Conservation (phyloP, 2,329 filamentous ascomycete species). For the Penicillium sp. region DNA sequence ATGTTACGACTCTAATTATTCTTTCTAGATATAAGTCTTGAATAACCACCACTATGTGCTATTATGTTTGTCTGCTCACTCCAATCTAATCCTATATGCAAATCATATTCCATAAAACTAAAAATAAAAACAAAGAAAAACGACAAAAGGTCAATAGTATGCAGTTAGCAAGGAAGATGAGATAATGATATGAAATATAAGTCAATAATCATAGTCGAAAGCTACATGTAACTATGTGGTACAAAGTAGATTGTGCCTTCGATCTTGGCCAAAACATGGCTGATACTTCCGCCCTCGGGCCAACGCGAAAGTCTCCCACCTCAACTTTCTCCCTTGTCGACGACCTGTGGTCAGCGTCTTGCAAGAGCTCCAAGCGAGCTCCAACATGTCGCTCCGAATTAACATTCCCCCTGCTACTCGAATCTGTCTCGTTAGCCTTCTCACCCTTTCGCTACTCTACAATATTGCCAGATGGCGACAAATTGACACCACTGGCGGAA, state of each 20-base stretch:
- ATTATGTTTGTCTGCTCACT: background rate
- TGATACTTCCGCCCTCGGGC: slow-evolving; percentile 1
- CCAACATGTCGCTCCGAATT: slow-evolving; percentile 73
- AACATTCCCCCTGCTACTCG: slow-evolving; percentile 92
- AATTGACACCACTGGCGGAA: slow-evolving; percentile 63
- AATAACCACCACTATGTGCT: background rate
- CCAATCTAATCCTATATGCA: background rate
- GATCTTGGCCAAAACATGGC: background rate
- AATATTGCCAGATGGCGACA: slow-evolving; percentile 62
- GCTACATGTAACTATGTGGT: too few relatives aligned
- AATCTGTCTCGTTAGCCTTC: slow-evolving; percentile 69
- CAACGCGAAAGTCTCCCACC: slow-evolving; percentile 3
- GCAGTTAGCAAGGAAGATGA: background rate
- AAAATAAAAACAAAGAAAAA: background rate
- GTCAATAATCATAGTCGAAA: background rate
- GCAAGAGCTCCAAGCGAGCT: slow-evolving; percentile 8
- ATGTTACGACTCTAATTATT: background rate
- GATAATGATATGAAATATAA: background rate
- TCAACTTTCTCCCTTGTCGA: slow-evolving; percentile 9
- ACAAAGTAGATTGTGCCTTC: background rate
- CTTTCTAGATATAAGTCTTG: background rate
- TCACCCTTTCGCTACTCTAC: slow-evolving; percentile 72
- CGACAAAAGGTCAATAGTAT: too few relatives aligned
- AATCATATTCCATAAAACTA: background rate
- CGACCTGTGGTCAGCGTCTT: slow-evolving; percentile 1